phyloP scores from a whole-genome alignment of 2,329 filamentous ascomycete genomes.

The Xylaria sp. region DNA sequence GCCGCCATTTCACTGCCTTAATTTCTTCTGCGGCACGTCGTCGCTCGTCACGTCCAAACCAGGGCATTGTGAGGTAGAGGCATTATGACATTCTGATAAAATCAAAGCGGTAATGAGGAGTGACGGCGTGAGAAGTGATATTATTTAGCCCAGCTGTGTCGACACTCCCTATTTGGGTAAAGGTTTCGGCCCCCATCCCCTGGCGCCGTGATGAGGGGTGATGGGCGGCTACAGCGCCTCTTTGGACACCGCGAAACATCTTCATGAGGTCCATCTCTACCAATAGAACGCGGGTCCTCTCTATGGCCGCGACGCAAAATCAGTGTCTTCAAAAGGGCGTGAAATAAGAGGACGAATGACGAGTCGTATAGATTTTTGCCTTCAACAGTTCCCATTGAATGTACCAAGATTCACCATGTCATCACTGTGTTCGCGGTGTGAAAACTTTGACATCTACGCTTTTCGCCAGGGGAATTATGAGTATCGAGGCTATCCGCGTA shows the following conservation, averaged over 20 bases:
- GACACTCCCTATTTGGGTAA: neutral
- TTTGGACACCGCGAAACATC: conserved; percentile 6
- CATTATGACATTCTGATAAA: neutral
- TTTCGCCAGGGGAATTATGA: conserved; percentile 22
- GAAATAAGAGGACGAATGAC: neutral
- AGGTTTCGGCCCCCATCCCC: neutral
- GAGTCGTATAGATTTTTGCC: neutral
- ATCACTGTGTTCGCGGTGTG: conserved; percentile 29
- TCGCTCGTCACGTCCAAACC: conserved; percentile 2
- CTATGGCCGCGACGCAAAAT: neutral
- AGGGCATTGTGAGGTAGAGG: conserved; percentile 10
- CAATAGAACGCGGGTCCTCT: neutral
- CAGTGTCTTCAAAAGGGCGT: neutral
- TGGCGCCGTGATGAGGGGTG: neutral
- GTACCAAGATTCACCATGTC: conserved; percentile 1
- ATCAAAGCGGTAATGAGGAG: neutral
- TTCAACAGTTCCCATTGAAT: neutral
- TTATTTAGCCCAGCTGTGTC: neutral
- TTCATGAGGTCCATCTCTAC: neutral
- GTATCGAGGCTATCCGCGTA: conserved; percentile 29
- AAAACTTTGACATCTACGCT: conserved; percentile 32
- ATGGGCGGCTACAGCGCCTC: conserved; percentile 4
- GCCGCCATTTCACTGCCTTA: conserved; percentile 21
- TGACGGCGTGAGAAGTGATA: neutral
- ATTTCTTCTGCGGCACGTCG: neutral